Conservation (phyloP, 116 monocot species). For the Zostera marina region DNA sequence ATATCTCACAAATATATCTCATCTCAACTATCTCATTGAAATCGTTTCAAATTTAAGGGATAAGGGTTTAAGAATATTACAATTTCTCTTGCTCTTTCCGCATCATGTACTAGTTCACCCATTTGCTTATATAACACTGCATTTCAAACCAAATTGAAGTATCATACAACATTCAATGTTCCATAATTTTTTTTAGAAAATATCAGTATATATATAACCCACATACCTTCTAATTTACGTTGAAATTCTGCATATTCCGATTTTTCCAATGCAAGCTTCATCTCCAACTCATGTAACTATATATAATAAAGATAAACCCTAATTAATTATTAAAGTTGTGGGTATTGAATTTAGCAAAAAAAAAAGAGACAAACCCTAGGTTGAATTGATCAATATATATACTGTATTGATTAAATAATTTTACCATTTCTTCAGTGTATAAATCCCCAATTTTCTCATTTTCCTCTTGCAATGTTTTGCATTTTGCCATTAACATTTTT, state of each 20-base stretch:
- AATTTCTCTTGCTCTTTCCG: slow-evolving; percentile 82
- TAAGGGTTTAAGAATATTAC: slow-evolving; percentile 15
- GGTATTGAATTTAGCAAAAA: neutral
- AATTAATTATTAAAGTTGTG: too few species aligned
- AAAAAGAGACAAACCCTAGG: neutral
- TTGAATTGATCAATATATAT: too few species aligned
- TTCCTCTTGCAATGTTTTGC: slow-evolving; percentile 82
- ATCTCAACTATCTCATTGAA: too few species aligned
- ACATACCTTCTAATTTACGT: slow-evolving; percentile 69
- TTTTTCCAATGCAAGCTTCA: slow-evolving; percentile 81
- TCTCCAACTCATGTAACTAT: slow-evolving; percentile 86
- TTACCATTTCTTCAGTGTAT: slow-evolving; percentile 90
- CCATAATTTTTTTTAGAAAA: too few species aligned
- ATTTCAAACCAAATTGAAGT: slow-evolving; percentile 3
- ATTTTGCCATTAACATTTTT: slow-evolving; percentile 91
- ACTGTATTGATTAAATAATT: neutral
- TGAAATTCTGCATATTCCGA: slow-evolving; percentile 75
- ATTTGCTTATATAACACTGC: slow-evolving; percentile 68
- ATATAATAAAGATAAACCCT: neutral
- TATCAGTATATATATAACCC: too few species aligned
- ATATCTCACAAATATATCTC: too few species aligned
- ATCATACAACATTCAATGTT: too few species aligned
- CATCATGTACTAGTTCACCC: slow-evolving; percentile 65
- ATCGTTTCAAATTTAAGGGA: too few species aligned
- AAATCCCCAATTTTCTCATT: slow-evolving; percentile 93